A percentile compares a stretch with the other conserved stretches of the same genome.
phyloP scores from a whole-genome alignment of 805 yeast genomes.

The Metschnikowia reukaufii region DNA sequence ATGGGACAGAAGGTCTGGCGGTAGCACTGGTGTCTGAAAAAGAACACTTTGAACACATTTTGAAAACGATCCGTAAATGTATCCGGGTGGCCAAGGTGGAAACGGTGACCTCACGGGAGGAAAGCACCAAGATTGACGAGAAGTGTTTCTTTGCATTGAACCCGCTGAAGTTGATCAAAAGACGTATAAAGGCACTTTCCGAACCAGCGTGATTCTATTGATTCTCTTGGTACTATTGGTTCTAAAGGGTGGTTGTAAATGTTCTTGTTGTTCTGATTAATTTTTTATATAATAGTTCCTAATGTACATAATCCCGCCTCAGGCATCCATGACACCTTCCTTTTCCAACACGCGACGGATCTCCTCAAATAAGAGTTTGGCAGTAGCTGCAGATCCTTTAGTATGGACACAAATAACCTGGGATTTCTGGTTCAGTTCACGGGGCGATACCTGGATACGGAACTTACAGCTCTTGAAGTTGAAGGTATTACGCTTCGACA shows the following conservation, averaged over 20 bases:
- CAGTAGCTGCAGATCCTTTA: slow-evolving; percentile 64
- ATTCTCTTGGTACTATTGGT: background rate
- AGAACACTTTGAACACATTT: slow-evolving; percentile 44
- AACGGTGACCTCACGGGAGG: slow-evolving; percentile 55
- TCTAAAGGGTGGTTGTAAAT: no score
- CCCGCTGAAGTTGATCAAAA: slow-evolving; percentile 54
- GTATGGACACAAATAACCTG: slow-evolving; percentile 58
- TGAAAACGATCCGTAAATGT: slow-evolving; percentile 51
- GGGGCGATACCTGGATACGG: slow-evolving; percentile 49
- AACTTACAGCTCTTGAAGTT: slow-evolving; percentile 65
- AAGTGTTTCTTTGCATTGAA: slow-evolving; percentile 63
- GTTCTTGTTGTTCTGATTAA: background rate
- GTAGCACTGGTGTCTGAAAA: slow-evolving; percentile 13
- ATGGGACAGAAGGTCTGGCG: slow-evolving; percentile 8
- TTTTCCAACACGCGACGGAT: slow-evolving; percentile 62
- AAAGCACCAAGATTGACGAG: slow-evolving; percentile 60
- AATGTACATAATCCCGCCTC: background rate
- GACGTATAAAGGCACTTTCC: slow-evolving; percentile 29
- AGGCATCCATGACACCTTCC: slow-evolving; percentile 55
- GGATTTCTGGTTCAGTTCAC: slow-evolving; percentile 46
- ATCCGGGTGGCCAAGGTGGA: slow-evolving; percentile 39
- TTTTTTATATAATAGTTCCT: background rate
- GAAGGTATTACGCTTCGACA: slow-evolving; percentile 60
- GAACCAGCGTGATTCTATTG: background rate
- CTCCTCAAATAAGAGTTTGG: slow-evolving; percentile 59